phyloP scores from a whole-genome alignment of 1,284 basidiomycete species.

The Heterobasidion irregulare region DNA sequence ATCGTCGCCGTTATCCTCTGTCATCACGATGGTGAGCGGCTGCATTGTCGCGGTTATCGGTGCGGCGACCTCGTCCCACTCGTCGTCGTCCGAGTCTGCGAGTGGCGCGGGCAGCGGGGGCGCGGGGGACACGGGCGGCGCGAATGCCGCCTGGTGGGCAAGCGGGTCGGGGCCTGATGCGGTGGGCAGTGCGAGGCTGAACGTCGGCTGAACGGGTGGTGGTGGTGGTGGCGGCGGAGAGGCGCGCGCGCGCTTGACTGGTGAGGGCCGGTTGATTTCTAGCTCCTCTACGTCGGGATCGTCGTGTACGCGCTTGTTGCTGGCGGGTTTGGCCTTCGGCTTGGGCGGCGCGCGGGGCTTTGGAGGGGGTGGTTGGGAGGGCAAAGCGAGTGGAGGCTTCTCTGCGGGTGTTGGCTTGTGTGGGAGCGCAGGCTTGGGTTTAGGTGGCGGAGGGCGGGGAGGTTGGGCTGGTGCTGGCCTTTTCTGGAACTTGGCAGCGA shows the following conservation, averaged over 20 bases:
- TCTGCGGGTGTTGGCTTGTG: conserved; percentile 7
- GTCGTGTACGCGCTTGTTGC: conserved; percentile 21
- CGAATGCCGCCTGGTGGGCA: conserved; percentile 8
- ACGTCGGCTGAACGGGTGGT: conserved; percentile 14
- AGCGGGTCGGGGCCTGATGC: conserved; percentile 13
- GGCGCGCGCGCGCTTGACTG: conserved; percentile 31
- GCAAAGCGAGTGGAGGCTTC: neutral
- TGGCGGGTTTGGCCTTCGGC: conserved; percentile 6
- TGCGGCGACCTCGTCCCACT: conserved; percentile 32
- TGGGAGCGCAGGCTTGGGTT: neutral
- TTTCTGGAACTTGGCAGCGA: neutral
- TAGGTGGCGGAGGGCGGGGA: conserved; percentile 11
- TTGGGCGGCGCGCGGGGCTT: conserved; percentile 2
- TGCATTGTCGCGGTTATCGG: neutral
- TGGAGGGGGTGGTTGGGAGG: neutral
- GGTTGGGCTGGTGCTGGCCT: neutral
- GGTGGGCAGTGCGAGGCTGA: conserved; percentile 18
- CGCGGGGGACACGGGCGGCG: conserved; percentile 5
- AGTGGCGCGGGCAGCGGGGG: conserved; percentile 12
- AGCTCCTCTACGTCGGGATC: conserved; percentile 32
- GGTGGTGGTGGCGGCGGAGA: conserved; percentile 25
- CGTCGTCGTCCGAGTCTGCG: conserved; percentile 36
- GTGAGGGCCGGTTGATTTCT: conserved; percentile 26
- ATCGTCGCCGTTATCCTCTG: conserved; percentile 3
- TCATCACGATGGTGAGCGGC: neutral